phyloP scores from a whole-genome alignment of 768 basidiomycete genomes.

The Clitopilus passeckerianus region DNA sequence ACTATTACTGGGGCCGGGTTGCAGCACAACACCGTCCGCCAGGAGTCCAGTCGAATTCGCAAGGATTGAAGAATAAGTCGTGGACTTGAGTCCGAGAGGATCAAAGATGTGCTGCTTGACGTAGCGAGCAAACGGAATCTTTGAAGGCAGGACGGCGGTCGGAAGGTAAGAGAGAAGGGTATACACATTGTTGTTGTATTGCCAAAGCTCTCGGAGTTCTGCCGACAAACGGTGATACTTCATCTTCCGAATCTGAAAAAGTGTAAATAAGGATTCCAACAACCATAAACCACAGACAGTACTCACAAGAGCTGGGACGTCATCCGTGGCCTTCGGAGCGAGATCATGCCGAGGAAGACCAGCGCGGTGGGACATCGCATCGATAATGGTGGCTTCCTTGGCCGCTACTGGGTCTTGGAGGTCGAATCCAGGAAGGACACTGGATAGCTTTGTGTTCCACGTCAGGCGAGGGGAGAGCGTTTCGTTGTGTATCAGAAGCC shows the following conservation, averaged over 20 bases:
- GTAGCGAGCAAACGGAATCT: conserved; percentile 14
- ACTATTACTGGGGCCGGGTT: conserved; percentile 6
- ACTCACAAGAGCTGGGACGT: conserved; percentile 3
- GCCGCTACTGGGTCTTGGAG: conserved; percentile 19
- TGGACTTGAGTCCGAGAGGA: conserved; percentile 18
- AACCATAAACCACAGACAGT: neutral
- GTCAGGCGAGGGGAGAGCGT: conserved; percentile 14
- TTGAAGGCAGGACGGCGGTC: conserved; percentile 9
- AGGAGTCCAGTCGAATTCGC: conserved; percentile 19
- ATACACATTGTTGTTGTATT: conserved; percentile 23
- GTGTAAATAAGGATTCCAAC: neutral
- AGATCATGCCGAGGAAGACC: conserved; percentile 19
- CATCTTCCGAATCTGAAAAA: conserved; percentile 10
- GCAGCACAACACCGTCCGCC: conserved; percentile 16
- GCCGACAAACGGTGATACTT: conserved; percentile 16
- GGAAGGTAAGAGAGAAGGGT: conserved; percentile 18
- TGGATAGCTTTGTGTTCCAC: conserved; percentile 18
- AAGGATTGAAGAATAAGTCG: conserved; percentile 19
- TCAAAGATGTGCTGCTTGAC: conserved; percentile 22
- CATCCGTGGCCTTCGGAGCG: conserved; percentile 1
- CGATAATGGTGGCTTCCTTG: conserved; percentile 14
- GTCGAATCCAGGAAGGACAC: conserved; percentile 17
- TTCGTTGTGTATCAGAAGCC: conserved; percentile 20
- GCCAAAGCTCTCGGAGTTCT: conserved; percentile 17
- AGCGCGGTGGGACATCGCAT: conserved; percentile 23